phyloP scores from a whole-genome alignment of 805 yeast species.

The Cyberlindnera bimundalis region DNA sequence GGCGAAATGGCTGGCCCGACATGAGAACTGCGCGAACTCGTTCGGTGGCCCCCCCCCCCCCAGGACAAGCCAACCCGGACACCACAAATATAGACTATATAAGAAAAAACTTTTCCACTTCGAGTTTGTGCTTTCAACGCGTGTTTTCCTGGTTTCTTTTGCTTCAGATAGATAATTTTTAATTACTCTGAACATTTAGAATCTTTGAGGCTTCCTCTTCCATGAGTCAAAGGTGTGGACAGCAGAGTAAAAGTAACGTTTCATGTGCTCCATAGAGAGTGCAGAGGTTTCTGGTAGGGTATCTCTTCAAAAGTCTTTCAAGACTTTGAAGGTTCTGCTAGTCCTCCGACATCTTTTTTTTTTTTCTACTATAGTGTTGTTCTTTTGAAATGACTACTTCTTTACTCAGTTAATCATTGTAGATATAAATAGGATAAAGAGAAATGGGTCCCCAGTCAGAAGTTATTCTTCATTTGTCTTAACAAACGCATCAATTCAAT shows the following conservation, averaged over 20 bases:
- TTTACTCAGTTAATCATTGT: not conserved
- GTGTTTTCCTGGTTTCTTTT: slow-evolving; percentile 12
- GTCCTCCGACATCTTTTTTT: slow-evolving; percentile 8
- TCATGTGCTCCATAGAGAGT: slow-evolving; percentile 9
- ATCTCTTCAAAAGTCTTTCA: not conserved
- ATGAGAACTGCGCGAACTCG: not conserved
- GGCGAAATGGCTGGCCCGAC: not conserved
- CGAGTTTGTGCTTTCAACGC: not conserved
- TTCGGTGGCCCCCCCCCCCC: not conserved
- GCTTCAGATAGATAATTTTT: slow-evolving; percentile 30
- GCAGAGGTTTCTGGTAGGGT: slow-evolving; percentile 9
- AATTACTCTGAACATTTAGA: slow-evolving; percentile 39
- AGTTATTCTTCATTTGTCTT: slow-evolving; percentile 70
- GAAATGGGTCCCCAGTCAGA: no score
- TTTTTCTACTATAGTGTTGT: no score
- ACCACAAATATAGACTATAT: no score
- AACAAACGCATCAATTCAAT: slow-evolving; percentile 66
- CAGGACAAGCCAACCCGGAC: not conserved
- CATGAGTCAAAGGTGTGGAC: slow-evolving; percentile 44
- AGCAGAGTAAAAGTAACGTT: slow-evolving; percentile 42
- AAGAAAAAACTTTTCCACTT: slow-evolving; percentile 9
- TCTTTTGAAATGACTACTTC: no score
- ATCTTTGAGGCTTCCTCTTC: slow-evolving; percentile 32
- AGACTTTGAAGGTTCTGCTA: not conserved
- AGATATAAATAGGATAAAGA: no score